Percentiles rank a stretch among this genome's conserved stretches.
Evolutionary conservation across 1,284 basidiomycete species (phyloP).

Genomic region (Heterobasidion annosum): DNA sequence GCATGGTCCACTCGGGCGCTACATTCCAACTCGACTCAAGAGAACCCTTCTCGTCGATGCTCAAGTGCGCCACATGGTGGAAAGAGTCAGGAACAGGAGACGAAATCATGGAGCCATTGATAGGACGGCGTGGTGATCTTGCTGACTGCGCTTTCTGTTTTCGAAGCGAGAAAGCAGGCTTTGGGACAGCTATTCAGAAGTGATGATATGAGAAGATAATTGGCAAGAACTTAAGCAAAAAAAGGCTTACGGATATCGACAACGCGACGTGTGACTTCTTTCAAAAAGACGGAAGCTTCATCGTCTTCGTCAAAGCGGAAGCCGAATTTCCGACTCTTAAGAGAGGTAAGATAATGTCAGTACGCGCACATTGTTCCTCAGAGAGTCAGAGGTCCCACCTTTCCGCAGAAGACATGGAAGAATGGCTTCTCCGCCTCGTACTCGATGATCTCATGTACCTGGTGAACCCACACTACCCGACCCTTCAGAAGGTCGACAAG

Average conservation of each 20-base stretch:
- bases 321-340: slow-evolving; percentile 73
- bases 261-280: slow-evolving; percentile 40
- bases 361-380: neutral
- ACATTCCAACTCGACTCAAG: slow-evolving; percentile 72
- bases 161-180: neutral
- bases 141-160: slow-evolving; percentile 21
- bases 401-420: slow-evolving; percentile 84
- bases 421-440: slow-evolving; percentile 88
- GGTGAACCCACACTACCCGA: slow-evolving; percentile 85
- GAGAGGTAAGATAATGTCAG: neutral
- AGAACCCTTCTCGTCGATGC: slow-evolving; percentile 55
- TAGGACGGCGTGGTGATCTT: neutral
- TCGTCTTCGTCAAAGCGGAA: slow-evolving; percentile 61
- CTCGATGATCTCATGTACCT: slow-evolving; percentile 69
- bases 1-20: slow-evolving; percentile 67
- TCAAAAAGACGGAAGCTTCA: slow-evolving; percentile 47
- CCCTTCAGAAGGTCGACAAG: slow-evolving; percentile 66
- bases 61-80: slow-evolving; percentile 83
- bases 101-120: slow-evolving; percentile 59
- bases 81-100: slow-evolving; percentile 70
- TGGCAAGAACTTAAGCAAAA: neutral
- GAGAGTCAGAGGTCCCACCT: slow-evolving; percentile 40
- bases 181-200: slow-evolving; percentile 2
- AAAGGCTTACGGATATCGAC: slow-evolving; percentile 14
- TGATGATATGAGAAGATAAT: neutral